Percentiles rank a stretch among this genome's conserved stretches.
Evolutionary conservation across 257 asterid genomes (phyloP).

Genomic region (Cruciata laevipes): DNA sequence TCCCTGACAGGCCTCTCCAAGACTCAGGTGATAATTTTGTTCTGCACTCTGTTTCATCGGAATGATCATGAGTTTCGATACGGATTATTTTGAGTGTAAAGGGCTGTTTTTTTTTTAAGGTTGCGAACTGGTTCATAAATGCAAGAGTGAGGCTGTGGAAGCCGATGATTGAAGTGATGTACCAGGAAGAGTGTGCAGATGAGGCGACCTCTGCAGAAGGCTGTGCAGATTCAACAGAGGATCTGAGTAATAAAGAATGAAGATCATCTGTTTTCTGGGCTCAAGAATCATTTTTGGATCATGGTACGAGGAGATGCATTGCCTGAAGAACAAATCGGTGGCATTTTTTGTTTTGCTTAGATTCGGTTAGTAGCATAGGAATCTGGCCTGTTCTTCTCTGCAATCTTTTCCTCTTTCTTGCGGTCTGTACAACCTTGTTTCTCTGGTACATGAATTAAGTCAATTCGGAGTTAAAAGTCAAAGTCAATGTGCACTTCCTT

Average conservation of each 20-base stretch:
- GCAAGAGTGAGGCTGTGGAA: constrained; percentile 93
- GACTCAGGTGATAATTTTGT: constrained; percentile 53
- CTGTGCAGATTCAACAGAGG: constrained; percentile 49
- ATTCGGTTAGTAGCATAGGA: background rate
- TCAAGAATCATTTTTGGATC: background rate
- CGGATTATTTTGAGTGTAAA: background rate
- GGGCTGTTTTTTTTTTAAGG: constrained; percentile 27
- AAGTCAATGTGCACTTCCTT: background rate
- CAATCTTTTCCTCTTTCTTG: constrained; percentile 6
- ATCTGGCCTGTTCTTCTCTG: background rate
- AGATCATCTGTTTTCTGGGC: background rate
- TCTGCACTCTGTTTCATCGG: background rate
- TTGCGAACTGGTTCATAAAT: constrained; percentile 85
- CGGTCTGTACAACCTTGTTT: background rate
- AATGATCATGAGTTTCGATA: background rate
- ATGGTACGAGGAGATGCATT: background rate
- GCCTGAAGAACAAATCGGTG: background rate
- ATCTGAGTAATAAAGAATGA: constrained; percentile 12
- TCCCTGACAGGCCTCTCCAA: constrained; percentile 88
- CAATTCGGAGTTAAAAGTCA: too few species aligned
- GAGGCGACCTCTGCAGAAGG: constrained; percentile 63
- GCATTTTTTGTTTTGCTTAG: background rate
- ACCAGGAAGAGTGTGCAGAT: constrained; percentile 66
- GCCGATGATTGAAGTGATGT: constrained; percentile 96
- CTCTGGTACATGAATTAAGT: constrained; percentile 3